Evolutionary conservation across 176 grass and related monocot species (phyloP).

Genomic region (Oryza glaberrima): DNA sequence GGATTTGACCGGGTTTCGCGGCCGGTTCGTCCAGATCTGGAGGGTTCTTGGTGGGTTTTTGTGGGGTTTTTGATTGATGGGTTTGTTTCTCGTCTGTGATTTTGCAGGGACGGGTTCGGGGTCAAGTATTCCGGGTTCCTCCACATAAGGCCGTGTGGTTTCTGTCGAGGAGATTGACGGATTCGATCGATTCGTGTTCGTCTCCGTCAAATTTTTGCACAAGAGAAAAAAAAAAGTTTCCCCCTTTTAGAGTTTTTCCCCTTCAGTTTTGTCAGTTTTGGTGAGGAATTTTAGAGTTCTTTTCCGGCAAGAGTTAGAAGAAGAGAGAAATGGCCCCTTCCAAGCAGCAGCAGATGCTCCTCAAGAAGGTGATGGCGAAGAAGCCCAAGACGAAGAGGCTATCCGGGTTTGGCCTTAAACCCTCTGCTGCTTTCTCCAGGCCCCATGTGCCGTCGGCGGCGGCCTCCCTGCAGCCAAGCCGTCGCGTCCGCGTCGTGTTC

Average conservation of each 20-base stretch:
- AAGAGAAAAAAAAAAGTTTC: slow-evolving; percentile 25
- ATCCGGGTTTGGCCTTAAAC: slow-evolving; percentile 47
- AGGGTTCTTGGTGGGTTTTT: slow-evolving; percentile 23
- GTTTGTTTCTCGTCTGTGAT: neutral
- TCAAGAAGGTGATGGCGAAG: slow-evolving; percentile 45
- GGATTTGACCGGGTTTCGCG: slow-evolving; percentile 39
- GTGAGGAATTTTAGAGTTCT: slow-evolving; percentile 38
- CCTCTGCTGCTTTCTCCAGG: slow-evolving; percentile 34
- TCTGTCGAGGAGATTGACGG: slow-evolving; percentile 62
- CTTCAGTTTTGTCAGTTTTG: slow-evolving; percentile 63
- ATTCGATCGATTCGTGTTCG: slow-evolving; percentile 44
- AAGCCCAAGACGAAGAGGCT: slow-evolving; percentile 48
- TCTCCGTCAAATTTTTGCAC: slow-evolving; percentile 54
- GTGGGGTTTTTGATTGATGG: slow-evolving; percentile 33
- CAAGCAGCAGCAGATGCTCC: slow-evolving; percentile 34
- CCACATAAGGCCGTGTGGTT: slow-evolving; percentile 73
- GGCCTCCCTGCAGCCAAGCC: slow-evolving; percentile 6
- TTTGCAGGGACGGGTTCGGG: slow-evolving; percentile 83
- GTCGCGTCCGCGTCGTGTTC: slow-evolving; percentile 64
- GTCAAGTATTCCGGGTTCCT: slow-evolving; percentile 94
- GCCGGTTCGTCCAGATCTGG: slow-evolving; percentile 37
- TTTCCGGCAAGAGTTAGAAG: slow-evolving; percentile 7
- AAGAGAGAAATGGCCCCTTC: slow-evolving; percentile 44
- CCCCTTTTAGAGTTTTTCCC: slow-evolving; percentile 38
- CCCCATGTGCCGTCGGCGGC: neutral